Evolutionary conservation across 169 alveolate genomes (phyloP), one percentile per base, ranked within the genome.

Genomic region (Cyclospora cayetanensis): DNA sequence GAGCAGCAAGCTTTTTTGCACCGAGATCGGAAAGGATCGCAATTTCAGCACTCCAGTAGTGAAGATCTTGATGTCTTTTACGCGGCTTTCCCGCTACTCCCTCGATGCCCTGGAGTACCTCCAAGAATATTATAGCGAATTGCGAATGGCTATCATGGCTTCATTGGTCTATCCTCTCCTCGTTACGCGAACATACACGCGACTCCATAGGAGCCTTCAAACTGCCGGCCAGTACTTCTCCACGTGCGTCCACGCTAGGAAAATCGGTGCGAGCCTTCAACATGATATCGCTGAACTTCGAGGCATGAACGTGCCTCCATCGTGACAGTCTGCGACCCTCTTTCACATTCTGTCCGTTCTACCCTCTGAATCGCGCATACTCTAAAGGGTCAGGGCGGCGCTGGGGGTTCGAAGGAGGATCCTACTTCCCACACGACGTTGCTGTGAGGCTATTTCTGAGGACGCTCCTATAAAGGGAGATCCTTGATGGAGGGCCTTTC

Each of bases 181-280:
- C 25, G 84, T 72, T 18, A 72, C 84, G 31, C 60, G 84, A 1
- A 72, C 84, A 20, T 72, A 72, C 63, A 72, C 63, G 22, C 2
- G 84, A 20, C 63, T 72, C 1, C 84, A 72, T 29, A 34, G 53
- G 20, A 72, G 84, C 60, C 37, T 72, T 2, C 84, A 72, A 29
- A 72, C 84, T 4, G 84, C 60, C 27, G 84, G 84, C 15, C 84
- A 72, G 37, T 72, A 39, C 84, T 72, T 72, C 22, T 53, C 84
- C 11, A 42, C 84, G 2, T 34, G 63, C 31, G 60, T 72, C 11
- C 84, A 72, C 29, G 53, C 63, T 1, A 53, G 35, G 29, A 72
- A 72, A 20, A 72, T 72, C 22, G 84, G 63, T 9, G 12, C 35
- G 4, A 29, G 39, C 12, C 84, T 72, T 29, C 84, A 72, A 20